Evolutionary conservation across 257 asterid genomes (phyloP), one percentile per base, ranked within the genome.

Genomic region (Nicotiana tabacum): DNA sequence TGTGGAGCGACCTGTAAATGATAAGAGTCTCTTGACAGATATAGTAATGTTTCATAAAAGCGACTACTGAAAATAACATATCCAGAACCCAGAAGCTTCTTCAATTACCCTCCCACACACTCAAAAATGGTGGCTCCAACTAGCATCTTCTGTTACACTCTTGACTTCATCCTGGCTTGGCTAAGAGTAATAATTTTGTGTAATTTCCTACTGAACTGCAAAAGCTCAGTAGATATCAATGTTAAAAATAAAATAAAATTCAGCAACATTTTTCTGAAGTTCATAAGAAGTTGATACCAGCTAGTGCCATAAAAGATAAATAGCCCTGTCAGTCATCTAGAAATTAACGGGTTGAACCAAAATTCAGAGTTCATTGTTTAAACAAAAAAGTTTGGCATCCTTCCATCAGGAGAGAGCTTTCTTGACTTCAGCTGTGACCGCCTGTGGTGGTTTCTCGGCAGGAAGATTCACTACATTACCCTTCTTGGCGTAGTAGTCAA

Each of bases 381-480:
- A 27, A 13, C 24, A 51, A 46, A 58, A 76, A 76, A 51, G 30
- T 37, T 15, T 16, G 65, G 65, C 64, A 27, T 39, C 82, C 48
- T 57, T 64, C 67, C 39, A 62, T 87, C 85, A 92, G 83, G 97
- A 92, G 84, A 94, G 94, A 57, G 83, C 90, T 88, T 90, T 92
- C 91, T 87, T 87, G 70, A 94, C 94, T 88, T 92, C 97, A 60
- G 78, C 37, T 2, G 93, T 90, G 51, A 94, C 97, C 61, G 80
- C 89, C 83, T 89, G 88, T n/a, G 94, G 96, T 55, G 90, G 89
- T 87, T 90, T 94, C 83, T 94, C 98, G 4, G 97, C 96, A 3
- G 91, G 94, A 64, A 94, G 95, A 88, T 90, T 88, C 4, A 91
- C 95, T 68, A 90, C 91, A 10, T 86, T 66, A 37, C 95, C 94